phyloP scores from a whole-genome alignment of 306 rosid species.

The Casuarina glauca region DNA sequence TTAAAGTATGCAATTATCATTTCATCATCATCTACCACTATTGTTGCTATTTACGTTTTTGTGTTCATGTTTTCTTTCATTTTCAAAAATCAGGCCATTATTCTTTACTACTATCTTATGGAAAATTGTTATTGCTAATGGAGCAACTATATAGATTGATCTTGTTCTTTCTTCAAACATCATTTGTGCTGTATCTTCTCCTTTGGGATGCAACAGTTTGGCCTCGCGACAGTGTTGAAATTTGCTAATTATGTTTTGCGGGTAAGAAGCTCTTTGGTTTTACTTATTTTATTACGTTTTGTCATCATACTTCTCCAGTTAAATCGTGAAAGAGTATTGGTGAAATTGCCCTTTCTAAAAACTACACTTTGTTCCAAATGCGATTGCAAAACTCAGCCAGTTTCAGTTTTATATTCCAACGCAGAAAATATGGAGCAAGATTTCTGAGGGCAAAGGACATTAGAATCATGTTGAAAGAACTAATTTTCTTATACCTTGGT shows the following conservation, averaged over 20 bases:
- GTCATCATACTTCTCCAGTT: neutral
- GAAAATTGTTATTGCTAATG: neutral
- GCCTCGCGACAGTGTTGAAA: neutral
- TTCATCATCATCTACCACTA: neutral
- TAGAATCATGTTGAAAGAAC: neutral
- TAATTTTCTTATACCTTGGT: neutral
- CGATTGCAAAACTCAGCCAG: too few species aligned
- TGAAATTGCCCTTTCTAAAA: too few species aligned
- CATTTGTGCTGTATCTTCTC: constrained; percentile 6
- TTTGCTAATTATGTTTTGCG: neutral
- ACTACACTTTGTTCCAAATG: too few species aligned
- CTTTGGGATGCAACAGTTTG: neutral
- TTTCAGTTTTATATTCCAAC: too few species aligned
- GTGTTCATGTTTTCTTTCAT: neutral
- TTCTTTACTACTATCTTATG: neutral
- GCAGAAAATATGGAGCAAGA: too few species aligned
- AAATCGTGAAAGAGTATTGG: neutral
- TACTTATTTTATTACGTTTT: neutral
- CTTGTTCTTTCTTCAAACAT: neutral
- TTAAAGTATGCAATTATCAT: neutral
- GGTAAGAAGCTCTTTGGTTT: neutral
- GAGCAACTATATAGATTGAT: neutral
- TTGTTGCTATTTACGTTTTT: neutral
- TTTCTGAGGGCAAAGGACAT: neutral
- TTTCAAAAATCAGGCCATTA: neutral